Percentiles rank a stretch among this genome's conserved stretches.
Evolutionary conservation across 1,284 basidiomycete species (phyloP).

Genomic region (Omphalotus olearius): DNA sequence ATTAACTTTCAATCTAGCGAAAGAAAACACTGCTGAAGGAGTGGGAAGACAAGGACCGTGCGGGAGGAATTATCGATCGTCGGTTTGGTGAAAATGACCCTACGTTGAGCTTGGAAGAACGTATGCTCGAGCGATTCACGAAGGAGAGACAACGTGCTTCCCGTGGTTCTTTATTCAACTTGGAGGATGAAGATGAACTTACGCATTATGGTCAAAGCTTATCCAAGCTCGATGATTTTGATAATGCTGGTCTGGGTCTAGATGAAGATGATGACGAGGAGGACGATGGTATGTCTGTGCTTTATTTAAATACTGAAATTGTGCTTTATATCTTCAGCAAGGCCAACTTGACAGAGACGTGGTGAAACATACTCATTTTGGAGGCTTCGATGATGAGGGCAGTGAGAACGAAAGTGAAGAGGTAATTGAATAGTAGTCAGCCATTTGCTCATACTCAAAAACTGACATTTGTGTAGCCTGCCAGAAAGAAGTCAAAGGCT

Average conservation of each 20-base stretch:
- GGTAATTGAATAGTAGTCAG: conserved; percentile 28
- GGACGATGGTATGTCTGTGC: conserved; percentile 30
- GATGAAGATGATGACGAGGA: conserved; percentile 73
- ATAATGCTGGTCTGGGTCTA: conserved; percentile 68
- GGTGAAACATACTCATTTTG: conserved; percentile 76
- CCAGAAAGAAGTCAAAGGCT: conserved; percentile 85
- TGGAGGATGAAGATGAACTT: conserved; percentile 87
- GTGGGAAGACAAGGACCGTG: conserved; percentile 71
- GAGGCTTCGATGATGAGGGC: conserved; percentile 74
- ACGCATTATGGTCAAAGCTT: conserved; percentile 92
- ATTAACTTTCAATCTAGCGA: conserved; percentile 43
- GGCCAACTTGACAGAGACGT: conserved; percentile 67
- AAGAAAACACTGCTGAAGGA: conserved; percentile 89
- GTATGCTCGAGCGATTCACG: conserved; percentile 97
- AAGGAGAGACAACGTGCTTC: conserved; percentile 79
- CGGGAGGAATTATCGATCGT: conserved; percentile 89
- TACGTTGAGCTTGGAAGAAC: conserved; percentile 88
- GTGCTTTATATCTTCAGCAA: conserved; percentile 17
- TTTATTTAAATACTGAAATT: not conserved
- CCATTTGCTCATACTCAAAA: conserved; percentile 9
- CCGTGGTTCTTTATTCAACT: conserved; percentile 83
- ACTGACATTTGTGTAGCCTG: conserved; percentile 45
- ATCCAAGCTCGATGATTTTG: conserved; percentile 85
- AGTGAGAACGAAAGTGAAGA: conserved; percentile 48
- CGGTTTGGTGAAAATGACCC: conserved; percentile 97